Conservation (phyloP, 768 basidiomycete genomes). For the Agrocybe pediades region DNA sequence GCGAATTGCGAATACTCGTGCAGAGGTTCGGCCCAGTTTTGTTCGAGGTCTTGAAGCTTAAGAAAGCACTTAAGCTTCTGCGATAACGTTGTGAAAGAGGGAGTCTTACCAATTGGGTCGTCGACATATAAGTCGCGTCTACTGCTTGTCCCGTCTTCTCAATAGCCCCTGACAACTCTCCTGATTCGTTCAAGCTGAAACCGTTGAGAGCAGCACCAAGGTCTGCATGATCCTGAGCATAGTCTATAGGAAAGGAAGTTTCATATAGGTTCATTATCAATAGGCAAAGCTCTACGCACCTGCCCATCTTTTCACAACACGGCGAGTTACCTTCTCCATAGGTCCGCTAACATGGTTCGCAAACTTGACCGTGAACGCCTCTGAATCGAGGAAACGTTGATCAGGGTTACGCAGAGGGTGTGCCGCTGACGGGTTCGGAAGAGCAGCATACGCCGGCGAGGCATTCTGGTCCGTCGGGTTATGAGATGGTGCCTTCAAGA, state of each 20-base stretch:
- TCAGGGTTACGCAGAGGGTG: constrained; percentile 92
- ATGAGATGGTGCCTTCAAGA: constrained; percentile 92
- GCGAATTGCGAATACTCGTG: constrained; percentile 97
- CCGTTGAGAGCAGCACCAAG: constrained; percentile 92
- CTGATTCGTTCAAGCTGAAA: constrained; percentile 86
- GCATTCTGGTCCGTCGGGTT: constrained; percentile 84
- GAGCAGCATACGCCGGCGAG: constrained; percentile 73
- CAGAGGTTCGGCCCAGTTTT: constrained; percentile 93
- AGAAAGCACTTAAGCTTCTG: constrained; percentile 6
- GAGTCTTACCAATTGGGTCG: constrained; percentile 75
- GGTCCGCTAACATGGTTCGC: constrained; percentile 87
- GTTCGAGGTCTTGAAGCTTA: constrained; percentile 91
- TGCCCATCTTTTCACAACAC: constrained; percentile 93
- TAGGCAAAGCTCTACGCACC: constrained; percentile 45
- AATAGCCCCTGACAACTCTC: constrained; percentile 74
- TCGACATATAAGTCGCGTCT: constrained; percentile 92
- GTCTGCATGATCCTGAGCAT: constrained; percentile 85
- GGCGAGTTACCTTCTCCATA: constrained; percentile 95
- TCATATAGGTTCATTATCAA: constrained; percentile 4
- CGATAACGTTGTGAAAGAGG: constrained; percentile 4
- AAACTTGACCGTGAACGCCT: constrained; percentile 95
- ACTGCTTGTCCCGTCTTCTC: constrained; percentile 98
- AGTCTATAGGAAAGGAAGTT: constrained; percentile 46
- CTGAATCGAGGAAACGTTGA: constrained; percentile 94
- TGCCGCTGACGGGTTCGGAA: constrained; percentile 88